Evolutionary conservation across 192 early-diverging fungal genomes (phyloP).

Genomic region (Podila horticola): DNA sequence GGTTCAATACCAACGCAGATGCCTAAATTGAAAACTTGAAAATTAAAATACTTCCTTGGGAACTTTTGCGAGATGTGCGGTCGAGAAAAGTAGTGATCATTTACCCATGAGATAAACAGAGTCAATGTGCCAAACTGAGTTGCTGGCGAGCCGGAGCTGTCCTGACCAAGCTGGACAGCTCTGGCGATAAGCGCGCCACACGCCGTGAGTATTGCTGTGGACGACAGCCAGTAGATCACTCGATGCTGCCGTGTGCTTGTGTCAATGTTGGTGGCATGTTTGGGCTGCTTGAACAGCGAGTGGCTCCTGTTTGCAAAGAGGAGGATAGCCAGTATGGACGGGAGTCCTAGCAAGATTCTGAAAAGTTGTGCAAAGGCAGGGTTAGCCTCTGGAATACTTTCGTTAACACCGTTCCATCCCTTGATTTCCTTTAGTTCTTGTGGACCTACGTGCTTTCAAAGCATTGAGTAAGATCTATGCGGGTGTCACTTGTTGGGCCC

Average conservation of each 20-base stretch:
- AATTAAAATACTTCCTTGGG: not conserved
- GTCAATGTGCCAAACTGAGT: not conserved
- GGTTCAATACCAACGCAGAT: not conserved
- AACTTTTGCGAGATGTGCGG: too few relatives aligned
- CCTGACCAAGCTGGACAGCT: not conserved
- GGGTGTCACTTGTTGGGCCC: conserved; percentile 1
- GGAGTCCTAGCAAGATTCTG: not conserved
- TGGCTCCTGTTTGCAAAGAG: not conserved
- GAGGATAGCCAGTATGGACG: not conserved
- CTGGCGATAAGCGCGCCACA: not conserved
- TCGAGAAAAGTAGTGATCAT: too few relatives aligned
- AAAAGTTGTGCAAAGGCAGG: not conserved
- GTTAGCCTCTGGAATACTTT: not conserved
- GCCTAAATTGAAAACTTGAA: not conserved
- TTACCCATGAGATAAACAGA: conserved; percentile 4
- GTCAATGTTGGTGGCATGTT: not conserved
- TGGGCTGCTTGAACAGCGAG: not conserved
- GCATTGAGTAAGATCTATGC: not conserved
- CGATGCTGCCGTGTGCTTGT: not conserved
- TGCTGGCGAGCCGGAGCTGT: not conserved
- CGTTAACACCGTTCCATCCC: not conserved
- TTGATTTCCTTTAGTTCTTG: not conserved
- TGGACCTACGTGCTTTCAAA: conserved; percentile 1
- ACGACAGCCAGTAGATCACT: conserved; percentile 1
- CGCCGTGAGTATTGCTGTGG: not conserved